Conservation (phyloP, 2,329 filamentous ascomycete species). For the Scedosporium boydii region DNA sequence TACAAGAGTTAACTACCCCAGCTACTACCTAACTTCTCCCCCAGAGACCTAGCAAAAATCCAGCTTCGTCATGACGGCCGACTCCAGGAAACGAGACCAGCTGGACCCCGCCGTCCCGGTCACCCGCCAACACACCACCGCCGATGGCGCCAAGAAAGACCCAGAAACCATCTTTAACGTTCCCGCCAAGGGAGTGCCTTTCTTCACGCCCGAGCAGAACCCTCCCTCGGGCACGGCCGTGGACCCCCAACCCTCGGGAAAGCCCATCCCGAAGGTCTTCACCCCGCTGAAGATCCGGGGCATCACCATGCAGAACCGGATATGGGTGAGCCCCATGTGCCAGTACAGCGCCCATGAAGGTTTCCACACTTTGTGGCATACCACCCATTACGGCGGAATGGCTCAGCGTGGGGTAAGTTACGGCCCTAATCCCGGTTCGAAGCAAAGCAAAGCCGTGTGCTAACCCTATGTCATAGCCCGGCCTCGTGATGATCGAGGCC, state of each 20-base stretch:
- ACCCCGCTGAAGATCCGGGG: conserved; percentile 35
- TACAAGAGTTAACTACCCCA: no score
- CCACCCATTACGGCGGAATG: conserved; percentile 65
- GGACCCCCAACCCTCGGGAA: conserved; percentile 33
- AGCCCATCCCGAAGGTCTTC: conserved; percentile 41
- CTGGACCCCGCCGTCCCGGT: no score
- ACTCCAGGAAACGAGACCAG: no score
- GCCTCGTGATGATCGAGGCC: conserved; percentile 59
- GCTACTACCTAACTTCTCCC: no score
- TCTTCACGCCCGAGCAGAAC: conserved; percentile 37
- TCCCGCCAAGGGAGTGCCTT: conserved; percentile 26
- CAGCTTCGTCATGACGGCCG: no score
- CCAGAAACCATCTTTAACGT: not conserved
- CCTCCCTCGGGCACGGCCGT: conserved; percentile 33
- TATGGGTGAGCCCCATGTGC: conserved; percentile 37
- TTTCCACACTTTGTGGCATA: conserved; percentile 62
- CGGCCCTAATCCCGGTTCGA: not conserved
- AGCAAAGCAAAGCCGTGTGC: not conserved
- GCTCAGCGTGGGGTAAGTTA: conserved; percentile 48
- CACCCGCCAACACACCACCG: no score
- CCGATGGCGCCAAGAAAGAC: no score
- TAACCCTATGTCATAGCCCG: conserved; percentile 26
- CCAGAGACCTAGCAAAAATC: no score
- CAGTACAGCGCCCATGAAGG: conserved; percentile 38
- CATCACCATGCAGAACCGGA: conserved; percentile 33